Evolutionary conservation across 106 monocot species (phyloP).

Genomic region (Triglochin maritima): DNA sequence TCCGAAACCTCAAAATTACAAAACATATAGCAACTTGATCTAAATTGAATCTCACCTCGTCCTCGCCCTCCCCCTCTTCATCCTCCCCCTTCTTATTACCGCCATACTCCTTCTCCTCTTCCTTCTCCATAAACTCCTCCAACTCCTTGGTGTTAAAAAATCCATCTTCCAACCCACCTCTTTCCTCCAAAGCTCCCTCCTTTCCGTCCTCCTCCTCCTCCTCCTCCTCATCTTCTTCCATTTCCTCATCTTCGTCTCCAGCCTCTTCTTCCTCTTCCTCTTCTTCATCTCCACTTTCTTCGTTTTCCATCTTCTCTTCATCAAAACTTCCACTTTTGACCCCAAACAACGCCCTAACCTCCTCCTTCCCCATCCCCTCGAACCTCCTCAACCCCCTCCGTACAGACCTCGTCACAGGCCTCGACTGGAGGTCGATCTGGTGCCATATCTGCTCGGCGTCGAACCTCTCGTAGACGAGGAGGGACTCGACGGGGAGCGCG

Average conservation of each 20-base stretch:
- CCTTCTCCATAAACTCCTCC: constrained; percentile 43
- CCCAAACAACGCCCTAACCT: background rate
- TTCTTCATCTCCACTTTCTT: constrained; percentile 9
- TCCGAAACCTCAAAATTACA: background rate
- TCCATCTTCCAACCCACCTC: constrained; percentile 21
- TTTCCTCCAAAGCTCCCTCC: constrained; percentile 12
- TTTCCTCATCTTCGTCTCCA: constrained; percentile 17
- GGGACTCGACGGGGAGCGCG: constrained; percentile 33
- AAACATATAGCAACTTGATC: background rate
- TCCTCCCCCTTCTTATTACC: constrained; percentile 21
- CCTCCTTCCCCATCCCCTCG: constrained; percentile 8
- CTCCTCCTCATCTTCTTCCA: constrained; percentile 15
- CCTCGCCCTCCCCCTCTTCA: constrained; percentile 10
- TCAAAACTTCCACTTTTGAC: constrained; percentile 10
- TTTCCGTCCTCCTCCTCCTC: constrained; percentile 18
- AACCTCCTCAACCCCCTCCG: constrained; percentile 2
- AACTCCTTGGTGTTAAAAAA: constrained; percentile 60
- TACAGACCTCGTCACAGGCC: background rate
- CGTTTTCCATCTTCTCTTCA: constrained; percentile 14
- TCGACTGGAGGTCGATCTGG: constrained; percentile 62
- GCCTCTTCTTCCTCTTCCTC: constrained; percentile 14
- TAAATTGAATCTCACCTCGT: background rate
- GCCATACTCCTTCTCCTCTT: constrained; percentile 56
- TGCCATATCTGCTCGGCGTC: constrained; percentile 95
- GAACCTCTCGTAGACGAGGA: constrained; percentile 49